phyloP scores from a whole-genome alignment of 371 early-diverging fungal species.

The Mortierella sp. region DNA sequence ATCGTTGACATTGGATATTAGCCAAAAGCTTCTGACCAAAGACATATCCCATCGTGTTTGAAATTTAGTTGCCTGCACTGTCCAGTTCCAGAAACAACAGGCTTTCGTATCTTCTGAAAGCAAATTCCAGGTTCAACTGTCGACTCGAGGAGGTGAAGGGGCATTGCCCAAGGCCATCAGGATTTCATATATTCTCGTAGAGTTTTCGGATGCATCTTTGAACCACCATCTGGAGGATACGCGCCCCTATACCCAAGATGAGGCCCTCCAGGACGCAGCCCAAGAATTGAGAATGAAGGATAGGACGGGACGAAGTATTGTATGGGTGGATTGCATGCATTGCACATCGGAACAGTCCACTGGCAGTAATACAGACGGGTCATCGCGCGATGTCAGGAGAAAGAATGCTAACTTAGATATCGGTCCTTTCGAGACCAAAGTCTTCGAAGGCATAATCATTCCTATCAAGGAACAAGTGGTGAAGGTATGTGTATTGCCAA shows the following conservation, averaged over 20 bases:
- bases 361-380: neutral
- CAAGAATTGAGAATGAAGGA: constrained; percentile 17
- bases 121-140: constrained; percentile 46
- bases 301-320: constrained; percentile 48
- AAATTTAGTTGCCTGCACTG: constrained; percentile 55
- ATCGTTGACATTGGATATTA: neutral
- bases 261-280: neutral
- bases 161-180: constrained; percentile 60
- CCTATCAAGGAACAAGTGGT: constrained; percentile 73
- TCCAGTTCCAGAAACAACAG: constrained; percentile 61
- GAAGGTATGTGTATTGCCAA: constrained; percentile 57
- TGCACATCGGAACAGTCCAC: constrained; percentile 30
- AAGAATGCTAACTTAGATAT: constrained; percentile 63
- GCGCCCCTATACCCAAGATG: constrained; percentile 39
- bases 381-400: constrained; percentile 37
- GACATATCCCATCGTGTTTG: neutral
- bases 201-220: constrained; percentile 66
- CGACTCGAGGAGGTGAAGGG: constrained; percentile 42
- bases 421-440: constrained; percentile 65
- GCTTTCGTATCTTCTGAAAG: constrained; percentile 44
- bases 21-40: neutral
- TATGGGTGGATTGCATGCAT: constrained; percentile 58
- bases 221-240: constrained; percentile 43
- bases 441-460: constrained; percentile 72
- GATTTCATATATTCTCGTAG: constrained; percentile 62